Base-by-base conservation (phyloP, 2,329 filamentous ascomycete species). In the Claviceps sp. region DNA sequence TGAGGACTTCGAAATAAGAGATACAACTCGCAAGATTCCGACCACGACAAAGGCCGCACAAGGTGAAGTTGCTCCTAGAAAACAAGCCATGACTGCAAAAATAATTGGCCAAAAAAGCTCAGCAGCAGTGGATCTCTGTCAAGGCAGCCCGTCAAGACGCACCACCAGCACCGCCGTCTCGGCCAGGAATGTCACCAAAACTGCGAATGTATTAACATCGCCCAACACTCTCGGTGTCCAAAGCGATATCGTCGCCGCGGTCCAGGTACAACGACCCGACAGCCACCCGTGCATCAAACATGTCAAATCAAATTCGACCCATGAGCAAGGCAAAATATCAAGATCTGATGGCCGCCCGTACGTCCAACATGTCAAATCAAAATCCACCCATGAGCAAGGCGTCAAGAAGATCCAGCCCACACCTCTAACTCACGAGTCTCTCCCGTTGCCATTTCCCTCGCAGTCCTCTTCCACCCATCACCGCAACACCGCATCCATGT, bases 1-100 rank as follows among this genome's bases (percentile, higher is more conserved):
- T 19, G 60, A 62, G 16, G 54, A 55, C 16, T n/a, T 40, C 3
- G 40, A 14, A 22, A 51, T 50, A 55, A 62, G 67, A 68, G 67
- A 66, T 69, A 69, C 69, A 65, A 56, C 56, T 52, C 59, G 61
- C 53, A 65, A 63, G 52, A 54, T 39, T 56, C 51, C 51, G 54
- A 40, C 45, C 51, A 61, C 61, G 48, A 51, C 54, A 30, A 58
- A 57, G 42, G 59, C 55, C 50, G 34, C 58, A 50, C 54, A 58
- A 54, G 50, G 54, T 48, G 64, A 58, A 54, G 50, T 55, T 48
- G 64, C 61, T 46, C 60, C 62, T 26, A 58, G 43, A 34, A 63
- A 61, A 53, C 59, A 59, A 50, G 47, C 47, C 53, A 54, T 59
- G 49, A 55, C 58, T 51, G 61, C 53, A 55, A 56, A 42, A 55